A percentile compares a stretch with the other conserved stretches of the same genome.
These are phyloP conservation scores for Insectozyma bohioensis DNA, from an alignment of 1,139 yeast species.

Conservation along the genomic window DNA sequence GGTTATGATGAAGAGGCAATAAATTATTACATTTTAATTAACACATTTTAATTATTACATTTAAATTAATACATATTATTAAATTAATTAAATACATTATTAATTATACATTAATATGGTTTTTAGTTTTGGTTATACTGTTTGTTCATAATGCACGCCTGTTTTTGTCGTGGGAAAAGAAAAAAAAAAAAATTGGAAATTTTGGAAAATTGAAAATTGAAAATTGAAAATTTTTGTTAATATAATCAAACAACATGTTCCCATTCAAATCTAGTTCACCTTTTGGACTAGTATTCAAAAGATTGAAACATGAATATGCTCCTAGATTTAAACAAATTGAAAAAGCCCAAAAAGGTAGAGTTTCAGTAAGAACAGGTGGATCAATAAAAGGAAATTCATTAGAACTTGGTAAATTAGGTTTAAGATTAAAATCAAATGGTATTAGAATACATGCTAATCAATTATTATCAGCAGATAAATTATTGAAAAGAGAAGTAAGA, in stretches of 20 bases:
- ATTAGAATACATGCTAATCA: conserved; percentile 86
- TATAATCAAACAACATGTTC: too few species aligned
- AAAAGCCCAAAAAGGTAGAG: conserved; percentile 93
- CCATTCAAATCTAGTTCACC: too few species aligned
- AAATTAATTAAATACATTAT: too few species aligned
- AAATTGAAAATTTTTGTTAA: neutral
- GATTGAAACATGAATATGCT: conserved; percentile 82
- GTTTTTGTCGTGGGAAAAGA: neutral
- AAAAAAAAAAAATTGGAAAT: conserved; percentile 1
- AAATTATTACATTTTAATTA: too few species aligned
- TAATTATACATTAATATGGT: too few species aligned
- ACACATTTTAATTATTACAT: too few species aligned
- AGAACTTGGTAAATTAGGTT: conserved; percentile 80
- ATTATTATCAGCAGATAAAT: conserved; percentile 86
- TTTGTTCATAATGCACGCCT: conserved; percentile 1
- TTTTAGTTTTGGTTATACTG: too few species aligned
- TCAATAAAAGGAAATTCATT: conserved; percentile 84
- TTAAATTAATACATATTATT: too few species aligned
- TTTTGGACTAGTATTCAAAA: conserved; percentile 17
- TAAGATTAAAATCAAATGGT: conserved; percentile 86
- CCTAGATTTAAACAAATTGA: conserved; percentile 74
- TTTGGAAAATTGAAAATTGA: too few species aligned
- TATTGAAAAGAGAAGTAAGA: conserved; percentile 78
- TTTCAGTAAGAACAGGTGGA: conserved; percentile 93
- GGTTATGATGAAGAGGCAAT: too few species aligned